Percentiles rank a stretch among this genome's conserved stretches.
Evolutionary conservation across 169 alveolate genomes (phyloP).

Genomic region (Plasmodium sp.): DNA sequence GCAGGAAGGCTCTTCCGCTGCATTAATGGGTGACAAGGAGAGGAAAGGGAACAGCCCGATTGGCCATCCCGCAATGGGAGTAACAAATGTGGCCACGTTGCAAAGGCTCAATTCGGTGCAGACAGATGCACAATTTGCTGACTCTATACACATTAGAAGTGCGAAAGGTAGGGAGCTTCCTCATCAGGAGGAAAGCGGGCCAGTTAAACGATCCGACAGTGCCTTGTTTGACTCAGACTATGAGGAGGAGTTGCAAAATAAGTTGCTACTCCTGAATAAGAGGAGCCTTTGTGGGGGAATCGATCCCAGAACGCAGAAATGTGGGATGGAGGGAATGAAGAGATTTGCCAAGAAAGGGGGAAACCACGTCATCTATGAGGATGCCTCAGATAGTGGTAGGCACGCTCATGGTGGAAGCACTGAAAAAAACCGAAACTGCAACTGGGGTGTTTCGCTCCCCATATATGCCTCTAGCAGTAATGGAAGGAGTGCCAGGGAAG

Average conservation of each 20-base stretch:
- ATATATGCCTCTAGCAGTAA: not conserved
- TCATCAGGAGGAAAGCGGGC: not conserved
- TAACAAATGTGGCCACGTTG: not conserved
- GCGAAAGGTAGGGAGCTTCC: not conserved
- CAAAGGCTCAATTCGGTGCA: not conserved
- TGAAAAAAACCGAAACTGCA: no score
- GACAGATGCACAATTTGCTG: not conserved
- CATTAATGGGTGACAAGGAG: not conserved
- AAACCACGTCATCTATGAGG: not conserved
- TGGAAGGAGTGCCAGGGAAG: not conserved
- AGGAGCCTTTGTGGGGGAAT: not conserved
- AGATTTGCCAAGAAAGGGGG: not conserved
- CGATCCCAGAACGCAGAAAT: not conserved
- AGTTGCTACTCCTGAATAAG: conserved; percentile 38
- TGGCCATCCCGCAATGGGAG: not conserved
- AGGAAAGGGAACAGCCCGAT: not conserved
- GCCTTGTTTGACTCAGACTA: not conserved
- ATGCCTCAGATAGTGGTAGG: not conserved
- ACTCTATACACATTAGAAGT: not conserved
- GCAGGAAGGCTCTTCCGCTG: not conserved
- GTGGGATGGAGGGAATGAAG: not conserved
- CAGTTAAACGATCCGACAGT: not conserved
- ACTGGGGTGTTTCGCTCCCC: no score
- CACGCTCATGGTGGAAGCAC: not conserved
- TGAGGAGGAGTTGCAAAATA: conserved; percentile 41